Evolutionary conservation across 1,284 basidiomycete species (phyloP).

Genomic region (Cryptococcus sp.): DNA sequence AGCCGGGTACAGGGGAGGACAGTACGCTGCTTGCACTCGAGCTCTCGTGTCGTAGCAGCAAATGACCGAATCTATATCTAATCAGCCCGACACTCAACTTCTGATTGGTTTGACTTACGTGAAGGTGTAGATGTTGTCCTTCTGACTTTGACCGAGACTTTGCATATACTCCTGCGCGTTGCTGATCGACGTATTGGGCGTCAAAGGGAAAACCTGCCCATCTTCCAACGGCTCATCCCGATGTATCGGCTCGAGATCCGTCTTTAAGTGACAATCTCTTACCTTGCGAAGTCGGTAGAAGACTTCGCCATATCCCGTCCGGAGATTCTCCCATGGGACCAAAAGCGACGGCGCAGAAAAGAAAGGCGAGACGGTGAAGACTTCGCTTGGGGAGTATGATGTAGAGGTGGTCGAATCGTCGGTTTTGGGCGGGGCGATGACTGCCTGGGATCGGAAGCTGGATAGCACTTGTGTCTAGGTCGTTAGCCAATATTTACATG

Average conservation of each 20-base stretch:
- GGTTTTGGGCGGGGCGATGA: no score
- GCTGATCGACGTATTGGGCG: background rate
- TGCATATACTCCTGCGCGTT: no score
- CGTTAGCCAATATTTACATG: no score
- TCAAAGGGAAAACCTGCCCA: background rate
- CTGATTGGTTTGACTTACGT: background rate
- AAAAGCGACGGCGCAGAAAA: conserved; percentile 9
- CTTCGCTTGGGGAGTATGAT: no score
- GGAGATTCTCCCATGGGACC: conserved; percentile 11
- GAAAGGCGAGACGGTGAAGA: conserved; percentile 13
- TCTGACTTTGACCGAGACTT: background rate
- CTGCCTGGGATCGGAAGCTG: no score
- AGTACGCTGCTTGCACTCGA: background rate
- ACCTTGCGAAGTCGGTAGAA: conserved; percentile 12
- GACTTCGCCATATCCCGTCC: background rate
- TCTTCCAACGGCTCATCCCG: background rate
- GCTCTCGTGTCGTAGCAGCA: background rate
- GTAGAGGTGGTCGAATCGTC: no score
- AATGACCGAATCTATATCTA: background rate
- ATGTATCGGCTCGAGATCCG: background rate
- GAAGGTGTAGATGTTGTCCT: background rate
- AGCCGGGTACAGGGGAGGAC: background rate
- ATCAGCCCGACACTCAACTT: background rate
- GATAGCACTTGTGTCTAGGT: no score
- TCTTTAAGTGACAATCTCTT: conserved; percentile 5